Evolutionary conservation across 371 early-diverging fungal species (phyloP).

Genomic region (Aphelidium insulamus): DNA sequence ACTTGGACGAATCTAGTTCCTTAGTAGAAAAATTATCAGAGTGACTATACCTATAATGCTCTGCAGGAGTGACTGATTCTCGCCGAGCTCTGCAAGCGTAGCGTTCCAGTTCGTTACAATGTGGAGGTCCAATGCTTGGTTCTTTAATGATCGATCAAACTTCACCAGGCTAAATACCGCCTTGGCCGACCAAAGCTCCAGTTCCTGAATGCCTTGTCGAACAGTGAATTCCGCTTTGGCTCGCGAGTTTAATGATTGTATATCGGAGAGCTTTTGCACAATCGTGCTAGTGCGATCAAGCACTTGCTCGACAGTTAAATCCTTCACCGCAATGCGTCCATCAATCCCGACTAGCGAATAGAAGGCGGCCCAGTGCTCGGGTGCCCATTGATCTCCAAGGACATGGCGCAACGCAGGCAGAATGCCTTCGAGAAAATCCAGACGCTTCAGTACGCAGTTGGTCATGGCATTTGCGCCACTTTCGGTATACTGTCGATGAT

Average conservation of each 20-base stretch:
- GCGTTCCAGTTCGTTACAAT: slow-evolving; percentile 27
- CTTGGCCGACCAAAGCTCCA: slow-evolving; percentile 25
- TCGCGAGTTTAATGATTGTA: slow-evolving; percentile 19
- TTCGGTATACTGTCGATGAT: no score
- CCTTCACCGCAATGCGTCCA: slow-evolving; percentile 10
- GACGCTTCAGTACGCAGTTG: no score
- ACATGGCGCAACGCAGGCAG: no score
- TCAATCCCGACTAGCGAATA: slow-evolving; percentile 12
- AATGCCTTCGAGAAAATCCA: no score
- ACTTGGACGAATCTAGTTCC: slow-evolving; percentile 23
- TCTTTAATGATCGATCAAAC: no score
- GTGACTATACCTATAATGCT: no score
- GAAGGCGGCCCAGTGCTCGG: slow-evolving; percentile 26
- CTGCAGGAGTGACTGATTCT: slow-evolving; percentile 21
- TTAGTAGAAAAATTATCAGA: no score
- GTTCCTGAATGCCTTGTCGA: slow-evolving; percentile 22
- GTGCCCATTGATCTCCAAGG: no score
- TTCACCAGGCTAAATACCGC: slow-evolving; percentile 14
- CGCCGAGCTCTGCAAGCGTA: slow-evolving; percentile 19
- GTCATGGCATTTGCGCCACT: no score
- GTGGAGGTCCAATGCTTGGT: no score
- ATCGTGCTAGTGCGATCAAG: slow-evolving; percentile 6
- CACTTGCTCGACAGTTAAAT: slow-evolving; percentile 15
- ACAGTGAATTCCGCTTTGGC: slow-evolving; percentile 22
- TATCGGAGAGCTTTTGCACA: slow-evolving; percentile 8